These are phyloP conservation scores for Metarhizium anisopliae DNA, from an alignment of 2,329 filamentous ascomycete genomes.

Conservation along the genomic window DNA sequence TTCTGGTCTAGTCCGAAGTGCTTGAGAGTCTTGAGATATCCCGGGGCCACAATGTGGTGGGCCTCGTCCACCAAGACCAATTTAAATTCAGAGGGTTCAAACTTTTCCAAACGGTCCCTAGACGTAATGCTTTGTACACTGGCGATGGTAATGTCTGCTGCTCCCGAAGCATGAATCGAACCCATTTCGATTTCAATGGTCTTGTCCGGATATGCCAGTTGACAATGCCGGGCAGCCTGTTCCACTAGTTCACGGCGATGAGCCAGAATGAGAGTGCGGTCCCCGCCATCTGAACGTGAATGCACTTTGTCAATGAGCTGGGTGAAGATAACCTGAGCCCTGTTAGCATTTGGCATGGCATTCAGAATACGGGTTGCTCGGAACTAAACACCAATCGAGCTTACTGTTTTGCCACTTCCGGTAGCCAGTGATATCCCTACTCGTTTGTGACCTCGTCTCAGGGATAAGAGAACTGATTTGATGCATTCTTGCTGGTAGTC, in stretches of 20 bases:
- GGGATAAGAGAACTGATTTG: constrained; percentile 62
- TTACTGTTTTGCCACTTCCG: constrained; percentile 78
- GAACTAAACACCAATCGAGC: constrained; percentile 11
- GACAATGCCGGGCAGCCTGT: constrained; percentile 83
- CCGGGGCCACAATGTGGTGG: constrained; percentile 84
- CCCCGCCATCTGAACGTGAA: constrained; percentile 38
- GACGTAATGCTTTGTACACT: constrained; percentile 81
- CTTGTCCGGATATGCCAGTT: constrained; percentile 68
- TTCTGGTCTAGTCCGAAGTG: constrained; percentile 63
- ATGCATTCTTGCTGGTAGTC: constrained; percentile 91
- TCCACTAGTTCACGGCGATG: constrained; percentile 91
- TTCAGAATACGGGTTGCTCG: neutral
- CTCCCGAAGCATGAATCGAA: constrained; percentile 61
- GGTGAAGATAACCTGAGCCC: constrained; percentile 76
- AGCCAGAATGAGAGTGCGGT: constrained; percentile 81
- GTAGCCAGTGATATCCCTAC: constrained; percentile 81
- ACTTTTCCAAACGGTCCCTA: constrained; percentile 69
- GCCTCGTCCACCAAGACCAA: constrained; percentile 91
- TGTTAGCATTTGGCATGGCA: neutral
- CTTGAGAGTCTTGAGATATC: constrained; percentile 66
- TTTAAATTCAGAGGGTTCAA: constrained; percentile 72
- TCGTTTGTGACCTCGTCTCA: constrained; percentile 64
- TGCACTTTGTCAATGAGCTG: constrained; percentile 76
- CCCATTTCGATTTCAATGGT: constrained; percentile 90
- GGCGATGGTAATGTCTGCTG: constrained; percentile 86